Conservation (phyloP, 768 basidiomycete species). For the Lactifluus pinguis region DNA sequence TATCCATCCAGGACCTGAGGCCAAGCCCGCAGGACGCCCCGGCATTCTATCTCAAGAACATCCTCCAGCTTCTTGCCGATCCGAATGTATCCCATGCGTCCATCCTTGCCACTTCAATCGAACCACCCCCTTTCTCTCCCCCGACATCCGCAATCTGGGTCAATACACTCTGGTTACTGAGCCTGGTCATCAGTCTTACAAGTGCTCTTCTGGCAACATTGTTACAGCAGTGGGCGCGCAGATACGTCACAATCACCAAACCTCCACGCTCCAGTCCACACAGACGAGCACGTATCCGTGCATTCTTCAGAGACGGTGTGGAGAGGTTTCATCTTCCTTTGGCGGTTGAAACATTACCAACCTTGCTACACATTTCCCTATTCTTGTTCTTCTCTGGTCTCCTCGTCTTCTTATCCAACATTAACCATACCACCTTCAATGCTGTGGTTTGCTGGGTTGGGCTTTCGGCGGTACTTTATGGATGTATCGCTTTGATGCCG, state of each 20-base stretch:
- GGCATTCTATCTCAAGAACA: too few species aligned
- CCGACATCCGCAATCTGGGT: too few species aligned
- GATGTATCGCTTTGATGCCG: not conserved
- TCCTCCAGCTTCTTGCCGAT: too few species aligned
- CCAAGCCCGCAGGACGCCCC: too few species aligned
- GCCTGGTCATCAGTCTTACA: too few species aligned
- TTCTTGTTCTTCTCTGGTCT: not conserved
- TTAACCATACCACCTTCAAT: not conserved
- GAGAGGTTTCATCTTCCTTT: not conserved
- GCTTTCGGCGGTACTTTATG: not conserved
- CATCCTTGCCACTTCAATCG: not conserved
- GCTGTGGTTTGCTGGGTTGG: not conserved
- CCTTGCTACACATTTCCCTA: not conserved
- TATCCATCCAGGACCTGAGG: too few species aligned
- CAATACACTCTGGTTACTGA: too few species aligned
- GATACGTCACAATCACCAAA: not conserved
- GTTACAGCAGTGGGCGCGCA: not conserved
- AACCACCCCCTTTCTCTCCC: not conserved
- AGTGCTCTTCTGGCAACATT: not conserved
- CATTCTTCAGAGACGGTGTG: not conserved
- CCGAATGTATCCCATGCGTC: too few species aligned
- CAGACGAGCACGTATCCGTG: not conserved
- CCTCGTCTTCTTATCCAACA: not conserved
- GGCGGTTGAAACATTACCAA: not conserved
- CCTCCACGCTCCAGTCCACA: not conserved